Conservation (phyloP, 768 basidiomycete species). For the Lentinula sp. region DNA sequence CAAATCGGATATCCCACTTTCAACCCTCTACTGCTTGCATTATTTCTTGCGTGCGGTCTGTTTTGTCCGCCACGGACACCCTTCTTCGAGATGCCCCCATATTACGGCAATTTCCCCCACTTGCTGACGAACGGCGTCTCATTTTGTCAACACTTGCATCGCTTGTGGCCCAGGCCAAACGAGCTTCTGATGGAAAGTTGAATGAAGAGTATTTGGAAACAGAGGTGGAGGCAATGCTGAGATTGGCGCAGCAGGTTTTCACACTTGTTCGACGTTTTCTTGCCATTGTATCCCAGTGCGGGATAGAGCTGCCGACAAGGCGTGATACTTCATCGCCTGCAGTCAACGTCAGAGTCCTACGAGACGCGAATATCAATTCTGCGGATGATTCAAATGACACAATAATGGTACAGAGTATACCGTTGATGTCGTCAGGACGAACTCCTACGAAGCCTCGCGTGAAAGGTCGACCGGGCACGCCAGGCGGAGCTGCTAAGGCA, state of each 20-base stretch:
- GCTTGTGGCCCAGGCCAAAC: slow-evolving; percentile 77
- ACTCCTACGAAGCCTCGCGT: slow-evolving; percentile 28
- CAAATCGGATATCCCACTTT: slow-evolving; percentile 77
- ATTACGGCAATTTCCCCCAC: slow-evolving; percentile 55
- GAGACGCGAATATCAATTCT: not conserved
- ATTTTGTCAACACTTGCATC: slow-evolving; percentile 77
- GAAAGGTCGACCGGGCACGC: slow-evolving; percentile 16
- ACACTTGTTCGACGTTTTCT: slow-evolving; percentile 78
- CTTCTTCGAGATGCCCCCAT: slow-evolving; percentile 75
- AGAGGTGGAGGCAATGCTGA: slow-evolving; percentile 75
- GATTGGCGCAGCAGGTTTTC: slow-evolving; percentile 75
- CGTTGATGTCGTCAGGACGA: slow-evolving; percentile 19
- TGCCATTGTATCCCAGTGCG: slow-evolving; percentile 68
- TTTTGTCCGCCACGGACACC: slow-evolving; percentile 79
- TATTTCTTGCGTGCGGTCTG: slow-evolving; percentile 87
- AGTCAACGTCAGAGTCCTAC: not conserved
- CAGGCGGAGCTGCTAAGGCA: slow-evolving; percentile 32
- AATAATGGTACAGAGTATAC: slow-evolving; percentile 11
- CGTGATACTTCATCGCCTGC: slow-evolving; percentile 26
- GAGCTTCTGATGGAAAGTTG: slow-evolving; percentile 46
- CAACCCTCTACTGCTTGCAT: slow-evolving; percentile 93
- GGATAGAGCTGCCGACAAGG: slow-evolving; percentile 57
- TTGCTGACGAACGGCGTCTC: slow-evolving; percentile 75
- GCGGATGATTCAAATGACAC: slow-evolving; percentile 14
- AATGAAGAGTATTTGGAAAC: slow-evolving; percentile 40